phyloP scores from a whole-genome alignment of 495 filamentous ascomycete species.

The Neurospora discreta region DNA sequence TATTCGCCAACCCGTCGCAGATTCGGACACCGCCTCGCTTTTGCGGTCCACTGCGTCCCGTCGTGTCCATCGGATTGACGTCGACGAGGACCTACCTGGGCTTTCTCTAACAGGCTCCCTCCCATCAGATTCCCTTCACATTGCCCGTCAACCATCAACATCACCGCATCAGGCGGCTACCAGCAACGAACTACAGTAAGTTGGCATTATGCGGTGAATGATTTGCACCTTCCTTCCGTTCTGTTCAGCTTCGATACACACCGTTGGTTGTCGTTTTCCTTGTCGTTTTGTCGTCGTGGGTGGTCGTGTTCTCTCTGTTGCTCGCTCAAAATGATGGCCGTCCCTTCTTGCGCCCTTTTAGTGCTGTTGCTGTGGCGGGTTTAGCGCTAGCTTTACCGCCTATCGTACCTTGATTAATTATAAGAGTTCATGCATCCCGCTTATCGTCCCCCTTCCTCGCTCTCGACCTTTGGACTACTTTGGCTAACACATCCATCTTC shows the following conservation, averaged over 20 bases:
- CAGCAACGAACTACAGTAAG: neutral
- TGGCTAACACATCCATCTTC: conserved; percentile 2
- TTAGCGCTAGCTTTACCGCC: neutral
- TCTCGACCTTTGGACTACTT: neutral
- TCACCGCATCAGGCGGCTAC: neutral
- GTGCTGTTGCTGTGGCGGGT: neutral
- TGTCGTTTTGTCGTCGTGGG: neutral
- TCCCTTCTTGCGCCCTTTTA: neutral
- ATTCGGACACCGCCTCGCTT: neutral
- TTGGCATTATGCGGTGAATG: neutral
- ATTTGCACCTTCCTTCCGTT: neutral
- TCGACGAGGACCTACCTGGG: neutral
- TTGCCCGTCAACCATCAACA: neutral
- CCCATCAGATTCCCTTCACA: neutral
- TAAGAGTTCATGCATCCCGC: neutral
- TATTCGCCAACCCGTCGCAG: neutral
- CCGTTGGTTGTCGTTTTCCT: neutral
- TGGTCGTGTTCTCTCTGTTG: neutral
- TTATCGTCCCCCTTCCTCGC: neutral
- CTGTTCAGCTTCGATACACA: neutral
- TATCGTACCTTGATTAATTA: neutral
- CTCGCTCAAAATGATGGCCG: neutral
- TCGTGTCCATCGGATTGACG: neutral
- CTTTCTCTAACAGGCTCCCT: neutral
- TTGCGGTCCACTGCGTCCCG: neutral